Conservation (phyloP, 2,329 filamentous ascomycete species). For the Fusarium pseudocircinatum region DNA sequence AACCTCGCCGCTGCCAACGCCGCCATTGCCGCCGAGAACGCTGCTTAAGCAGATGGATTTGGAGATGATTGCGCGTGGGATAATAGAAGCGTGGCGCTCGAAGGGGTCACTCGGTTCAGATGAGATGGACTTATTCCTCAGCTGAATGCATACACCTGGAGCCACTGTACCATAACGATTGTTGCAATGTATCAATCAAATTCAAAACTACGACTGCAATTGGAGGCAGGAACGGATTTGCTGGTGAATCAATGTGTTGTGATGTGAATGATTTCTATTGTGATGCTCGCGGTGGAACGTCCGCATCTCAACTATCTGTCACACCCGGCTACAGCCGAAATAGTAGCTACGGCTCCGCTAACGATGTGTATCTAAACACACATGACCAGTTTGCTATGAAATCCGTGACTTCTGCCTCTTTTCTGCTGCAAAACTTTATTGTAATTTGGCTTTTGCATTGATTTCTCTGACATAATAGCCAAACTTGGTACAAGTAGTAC, state of each 20-base stretch:
- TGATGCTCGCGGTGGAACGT: conserved; percentile 18
- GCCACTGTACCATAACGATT: conserved; percentile 50
- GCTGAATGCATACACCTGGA: conserved; percentile 38
- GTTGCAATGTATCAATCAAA: conserved; percentile 46
- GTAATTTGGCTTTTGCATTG: background rate
- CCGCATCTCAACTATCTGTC: conserved; percentile 27
- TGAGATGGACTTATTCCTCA: conserved; percentile 34
- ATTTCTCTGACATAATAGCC: background rate
- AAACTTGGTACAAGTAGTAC: background rate
- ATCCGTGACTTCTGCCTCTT: background rate
- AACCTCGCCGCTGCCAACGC: conserved; percentile 70
- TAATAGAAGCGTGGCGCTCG: conserved; percentile 31
- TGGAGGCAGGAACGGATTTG: conserved; percentile 1
- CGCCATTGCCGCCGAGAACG: conserved; percentile 50
- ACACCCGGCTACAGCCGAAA: conserved; percentile 43
- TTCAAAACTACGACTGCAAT: conserved; percentile 26
- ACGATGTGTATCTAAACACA: conserved; percentile 11
- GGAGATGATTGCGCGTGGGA: conserved; percentile 38
- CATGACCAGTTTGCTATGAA: conserved; percentile 2
- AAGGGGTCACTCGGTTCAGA: conserved; percentile 33
- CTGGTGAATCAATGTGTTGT: conserved; percentile 11
- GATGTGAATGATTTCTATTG: background rate
- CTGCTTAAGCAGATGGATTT: conserved; percentile 46
- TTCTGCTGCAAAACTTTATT: background rate
- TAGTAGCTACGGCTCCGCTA: conserved; percentile 24